Evolutionary conservation across 2,329 filamentous ascomycete species (phyloP).

Genomic region (Aspergillus neoniger): DNA sequence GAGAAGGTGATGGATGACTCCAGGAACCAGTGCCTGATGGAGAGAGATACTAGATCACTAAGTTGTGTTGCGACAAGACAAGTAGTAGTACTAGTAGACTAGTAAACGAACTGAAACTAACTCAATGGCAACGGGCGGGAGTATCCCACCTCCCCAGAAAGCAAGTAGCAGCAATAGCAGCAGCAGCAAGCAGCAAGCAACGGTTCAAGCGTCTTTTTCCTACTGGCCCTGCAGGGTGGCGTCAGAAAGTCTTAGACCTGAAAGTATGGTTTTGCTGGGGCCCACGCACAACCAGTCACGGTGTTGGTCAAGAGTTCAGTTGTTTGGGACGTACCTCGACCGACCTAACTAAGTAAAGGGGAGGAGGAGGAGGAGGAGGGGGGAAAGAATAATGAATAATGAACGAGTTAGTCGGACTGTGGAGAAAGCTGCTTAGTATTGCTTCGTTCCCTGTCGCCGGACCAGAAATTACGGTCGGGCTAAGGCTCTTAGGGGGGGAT

Average conservation of each 20-base stretch:
- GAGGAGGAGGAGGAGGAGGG: neutral
- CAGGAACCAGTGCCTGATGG: neutral
- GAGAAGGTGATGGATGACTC: neutral
- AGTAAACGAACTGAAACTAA: neutral
- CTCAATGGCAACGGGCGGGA: neutral
- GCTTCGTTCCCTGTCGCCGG: slow-evolving; percentile 12
- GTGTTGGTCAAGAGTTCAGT: neutral
- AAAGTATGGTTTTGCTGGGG: no score
- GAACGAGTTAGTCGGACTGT: neutral
- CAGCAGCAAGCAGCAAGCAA: neutral
- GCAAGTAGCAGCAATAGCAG: neutral
- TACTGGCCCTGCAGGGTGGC: slow-evolving; percentile 7
- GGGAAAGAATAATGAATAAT: no score
- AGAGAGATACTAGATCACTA: neutral
- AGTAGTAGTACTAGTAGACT: no score
- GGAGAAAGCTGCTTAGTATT: slow-evolving; percentile 18
- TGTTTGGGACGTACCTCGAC: neutral
- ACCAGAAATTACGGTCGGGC: slow-evolving; percentile 7
- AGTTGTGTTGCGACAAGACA: neutral
- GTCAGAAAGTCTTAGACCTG: neutral
- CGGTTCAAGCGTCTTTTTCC: neutral
- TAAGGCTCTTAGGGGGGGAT: slow-evolving; percentile 4
- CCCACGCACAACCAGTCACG: neutral
- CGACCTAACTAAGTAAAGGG: neutral
- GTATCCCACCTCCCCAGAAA: neutral